A percentile compares a stretch with the other conserved stretches of the same genome.
Conservation (phyloP, 352 stramenopile species). For the Phytophthora idaei region DNA sequence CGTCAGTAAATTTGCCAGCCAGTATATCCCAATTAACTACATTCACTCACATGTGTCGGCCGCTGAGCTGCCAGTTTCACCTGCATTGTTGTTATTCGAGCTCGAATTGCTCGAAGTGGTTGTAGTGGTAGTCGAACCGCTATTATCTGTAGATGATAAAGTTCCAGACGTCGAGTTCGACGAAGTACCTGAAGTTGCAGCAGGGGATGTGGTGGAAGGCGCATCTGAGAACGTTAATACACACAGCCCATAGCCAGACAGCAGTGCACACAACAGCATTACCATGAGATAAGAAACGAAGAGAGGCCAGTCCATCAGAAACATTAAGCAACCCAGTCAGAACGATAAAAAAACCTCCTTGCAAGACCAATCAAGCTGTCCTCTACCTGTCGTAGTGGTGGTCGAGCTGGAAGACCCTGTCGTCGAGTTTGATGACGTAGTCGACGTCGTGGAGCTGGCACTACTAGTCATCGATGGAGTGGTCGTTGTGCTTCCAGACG, state of each 20-base stretch:
- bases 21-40: not conserved
- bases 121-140: constrained; percentile 3
- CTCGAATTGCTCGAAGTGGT: constrained; percentile 16
- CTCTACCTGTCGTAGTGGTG: constrained; percentile 30
- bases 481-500: constrained; percentile 9
- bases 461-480: constrained; percentile 3
- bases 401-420: constrained; percentile 11
- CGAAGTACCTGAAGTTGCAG: constrained; percentile 30
- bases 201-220: constrained; percentile 25
- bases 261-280: constrained; percentile 12
- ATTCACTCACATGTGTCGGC: constrained; percentile 19
- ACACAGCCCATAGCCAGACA: constrained; percentile 13
- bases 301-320: constrained; percentile 4
- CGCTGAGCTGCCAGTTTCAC: constrained; percentile 18
- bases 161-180: constrained; percentile 18
- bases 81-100: constrained; percentile 19
- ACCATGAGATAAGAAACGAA: constrained; percentile 16
- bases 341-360: constrained; percentile 9
- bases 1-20: not conserved
- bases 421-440: constrained; percentile 15
- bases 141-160: constrained; percentile 24
- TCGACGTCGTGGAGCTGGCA: constrained; percentile 19
- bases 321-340: constrained; percentile 21
- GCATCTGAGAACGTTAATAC: constrained; percentile 34
- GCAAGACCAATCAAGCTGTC: not conserved